Conservation (phyloP, 179 eudicot genomes). For the Corrigiola litoralis region DNA sequence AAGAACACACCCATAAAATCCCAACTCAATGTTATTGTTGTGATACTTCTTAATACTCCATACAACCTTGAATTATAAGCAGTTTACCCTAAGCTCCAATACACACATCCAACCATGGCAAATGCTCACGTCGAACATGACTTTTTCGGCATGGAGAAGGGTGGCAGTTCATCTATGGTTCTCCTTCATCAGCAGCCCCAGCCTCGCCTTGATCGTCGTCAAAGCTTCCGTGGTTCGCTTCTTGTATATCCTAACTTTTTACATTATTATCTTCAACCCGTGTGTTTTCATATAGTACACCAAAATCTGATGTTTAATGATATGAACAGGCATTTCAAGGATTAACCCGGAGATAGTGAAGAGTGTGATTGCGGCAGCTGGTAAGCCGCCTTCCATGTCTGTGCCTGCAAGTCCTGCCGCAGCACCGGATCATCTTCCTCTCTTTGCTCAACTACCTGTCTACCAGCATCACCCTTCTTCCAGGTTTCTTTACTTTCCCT, state of each 20-base stretch:
- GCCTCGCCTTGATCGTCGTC: constrained; percentile 36
- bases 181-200: constrained; percentile 1
- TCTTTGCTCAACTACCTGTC: constrained; percentile 6
- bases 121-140: constrained; percentile 35
- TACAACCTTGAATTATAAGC: too few species aligned
- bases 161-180: neutral
- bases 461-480: neutral
- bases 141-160: constrained; percentile 38
- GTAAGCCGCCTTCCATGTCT: neutral
- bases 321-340: constrained; percentile 44
- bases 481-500: neutral
- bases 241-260: neutral
- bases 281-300: neutral
- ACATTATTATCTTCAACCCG: neutral
- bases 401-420: neutral
- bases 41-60: too few species aligned
- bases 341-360: constrained; percentile 61
- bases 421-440: neutral
- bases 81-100: neutral
- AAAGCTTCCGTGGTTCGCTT: constrained; percentile 46
- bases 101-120: neutral
- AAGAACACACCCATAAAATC: too few species aligned
- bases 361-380: constrained; percentile 43
- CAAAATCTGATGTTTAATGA: too few species aligned
- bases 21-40: too few species aligned